A percentile compares a stretch with the other conserved stretches of the same genome.
Conservation (phyloP, 805 yeast species). For the Candida khao-thaluensis region DNA sequence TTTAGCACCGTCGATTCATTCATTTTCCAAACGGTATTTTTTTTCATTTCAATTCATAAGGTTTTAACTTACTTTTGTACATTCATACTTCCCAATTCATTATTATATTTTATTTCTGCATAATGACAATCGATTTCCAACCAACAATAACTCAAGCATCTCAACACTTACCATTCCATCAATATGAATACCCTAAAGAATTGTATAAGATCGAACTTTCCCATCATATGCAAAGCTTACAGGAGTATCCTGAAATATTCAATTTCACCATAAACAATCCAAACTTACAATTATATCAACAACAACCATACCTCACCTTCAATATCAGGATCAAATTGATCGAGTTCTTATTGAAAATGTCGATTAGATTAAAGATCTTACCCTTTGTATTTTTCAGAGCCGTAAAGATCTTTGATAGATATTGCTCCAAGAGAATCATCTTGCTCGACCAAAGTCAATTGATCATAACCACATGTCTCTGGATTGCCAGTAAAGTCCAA, state of each 20-base stretch:
- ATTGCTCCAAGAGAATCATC: constrained; percentile 84
- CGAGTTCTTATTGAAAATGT: constrained; percentile 75
- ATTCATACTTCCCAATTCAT: too few species aligned
- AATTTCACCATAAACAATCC: constrained; percentile 45
- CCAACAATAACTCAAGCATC: constrained; percentile 9
- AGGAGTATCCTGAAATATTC: constrained; percentile 55
- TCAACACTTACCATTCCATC: constrained; percentile 25
- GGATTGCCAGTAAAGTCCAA: constrained; percentile 87
- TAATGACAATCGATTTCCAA: constrained; percentile 1
- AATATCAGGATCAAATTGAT: constrained; percentile 70
- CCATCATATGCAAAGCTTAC: constrained; percentile 44
- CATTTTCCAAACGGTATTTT: neutral
- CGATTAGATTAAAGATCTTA: constrained; percentile 61
- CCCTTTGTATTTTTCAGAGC: constrained; percentile 68
- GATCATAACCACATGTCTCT: constrained; percentile 86
- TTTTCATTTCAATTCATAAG: too few species aligned
- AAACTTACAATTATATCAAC: constrained; percentile 56
- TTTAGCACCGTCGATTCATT: constrained; percentile 3
- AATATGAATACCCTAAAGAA: constrained; percentile 50
- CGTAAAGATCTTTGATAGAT: constrained; percentile 80
- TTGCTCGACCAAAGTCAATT: constrained; percentile 84
- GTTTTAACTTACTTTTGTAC: too few species aligned
- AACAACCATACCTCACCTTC: constrained; percentile 85
- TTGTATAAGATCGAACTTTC: constrained; percentile 50
- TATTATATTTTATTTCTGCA: neutral